phyloP scores from a whole-genome alignment of 2,329 filamentous ascomycete species.

The Trichoderma brevicompactum region DNA sequence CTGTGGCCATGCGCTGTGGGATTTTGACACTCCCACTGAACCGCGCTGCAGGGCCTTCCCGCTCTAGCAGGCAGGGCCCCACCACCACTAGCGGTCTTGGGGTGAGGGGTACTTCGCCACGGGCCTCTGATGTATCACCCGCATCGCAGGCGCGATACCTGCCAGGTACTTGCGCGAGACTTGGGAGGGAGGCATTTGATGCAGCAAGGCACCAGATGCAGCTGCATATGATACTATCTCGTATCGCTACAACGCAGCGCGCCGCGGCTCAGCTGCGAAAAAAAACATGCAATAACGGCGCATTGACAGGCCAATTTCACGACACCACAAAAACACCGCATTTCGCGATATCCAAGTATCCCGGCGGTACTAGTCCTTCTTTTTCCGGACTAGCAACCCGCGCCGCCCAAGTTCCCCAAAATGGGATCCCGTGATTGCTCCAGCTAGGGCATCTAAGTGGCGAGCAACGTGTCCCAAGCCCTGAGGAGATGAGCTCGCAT shows the following conservation, averaged over 20 bases:
- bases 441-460: too few species aligned
- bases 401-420: not conserved
- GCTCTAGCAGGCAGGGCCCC: not conserved
- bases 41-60: conserved; percentile 20
- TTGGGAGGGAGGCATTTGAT: too few species aligned
- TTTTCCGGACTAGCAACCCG: conserved; percentile 25
- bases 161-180: not conserved
- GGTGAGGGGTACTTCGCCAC: conserved; percentile 20
- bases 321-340: conserved; percentile 11
- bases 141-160: conserved; percentile 14
- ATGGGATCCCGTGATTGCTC: too few species aligned
- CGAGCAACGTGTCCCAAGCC: not conserved
- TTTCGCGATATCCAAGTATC: conserved; percentile 1
- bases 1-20: not conserved
- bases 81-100: conserved; percentile 17
- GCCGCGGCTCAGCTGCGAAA: not conserved
- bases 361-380: conserved; percentile 25
- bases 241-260: not conserved
- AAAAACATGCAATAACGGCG: not conserved
- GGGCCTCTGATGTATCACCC: not conserved
- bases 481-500: too few species aligned
- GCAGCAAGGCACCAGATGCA: not conserved
- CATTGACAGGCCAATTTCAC: conserved; percentile 14
- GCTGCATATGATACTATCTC: not conserved
- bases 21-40: conserved; percentile 2